These are phyloP conservation scores for Solanum commersonii DNA, from an alignment of 257 asterid species.

Conservation along the genomic window DNA sequence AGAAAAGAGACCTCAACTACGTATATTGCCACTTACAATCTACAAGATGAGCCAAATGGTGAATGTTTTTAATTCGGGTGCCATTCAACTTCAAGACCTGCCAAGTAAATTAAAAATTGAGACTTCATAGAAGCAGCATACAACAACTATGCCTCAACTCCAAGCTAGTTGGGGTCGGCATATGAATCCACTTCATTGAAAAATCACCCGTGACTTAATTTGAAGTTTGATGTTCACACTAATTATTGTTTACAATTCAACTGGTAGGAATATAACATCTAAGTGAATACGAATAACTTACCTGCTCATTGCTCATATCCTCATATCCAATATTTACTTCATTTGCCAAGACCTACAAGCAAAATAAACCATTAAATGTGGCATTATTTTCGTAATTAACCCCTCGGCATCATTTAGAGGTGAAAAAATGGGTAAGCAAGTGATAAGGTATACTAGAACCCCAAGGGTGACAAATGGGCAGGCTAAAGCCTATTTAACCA, in stretches of 20 bases:
- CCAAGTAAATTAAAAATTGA: neutral
- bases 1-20: neutral
- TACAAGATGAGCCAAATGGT: conserved; percentile 82
- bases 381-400: neutral
- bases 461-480: neutral
- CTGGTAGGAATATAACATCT: neutral
- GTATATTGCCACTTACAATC: conserved; percentile 50
- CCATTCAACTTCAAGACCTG: conserved; percentile 93
- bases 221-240: neutral
- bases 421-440: neutral
- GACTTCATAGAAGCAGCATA: neutral
- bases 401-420: neutral
- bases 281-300: conserved; percentile 16
- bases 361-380: neutral
- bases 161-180: neutral
- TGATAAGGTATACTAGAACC: neutral
- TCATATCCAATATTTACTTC: conserved; percentile 94
- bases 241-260: neutral
- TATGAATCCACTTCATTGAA: neutral
- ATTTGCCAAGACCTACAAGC: conserved; percentile 72
- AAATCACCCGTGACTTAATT: neutral
- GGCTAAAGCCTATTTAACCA: neutral
- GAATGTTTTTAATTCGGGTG: conserved; percentile 67
- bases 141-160: neutral
- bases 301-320: conserved; percentile 94